Conservation (phyloP, 2,329 filamentous ascomycete species). For the Arthrobotrys conoides region DNA sequence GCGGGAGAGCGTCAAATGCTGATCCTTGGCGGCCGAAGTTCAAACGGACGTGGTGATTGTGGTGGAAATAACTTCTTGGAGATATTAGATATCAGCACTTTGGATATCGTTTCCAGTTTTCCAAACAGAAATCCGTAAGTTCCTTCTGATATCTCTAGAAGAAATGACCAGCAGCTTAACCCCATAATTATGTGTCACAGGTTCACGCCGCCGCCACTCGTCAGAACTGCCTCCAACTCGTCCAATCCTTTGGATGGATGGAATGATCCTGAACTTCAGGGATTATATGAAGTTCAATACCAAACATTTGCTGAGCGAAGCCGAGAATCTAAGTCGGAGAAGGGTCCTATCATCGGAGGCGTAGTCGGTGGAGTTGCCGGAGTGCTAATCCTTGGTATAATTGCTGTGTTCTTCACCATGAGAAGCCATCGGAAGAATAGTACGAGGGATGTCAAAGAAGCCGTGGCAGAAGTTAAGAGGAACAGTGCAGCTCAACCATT, state of each 20-base stretch:
- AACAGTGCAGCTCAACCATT: slow-evolving; percentile 53
- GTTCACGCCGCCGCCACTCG: slow-evolving; percentile 32
- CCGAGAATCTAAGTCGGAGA: slow-evolving; percentile 40
- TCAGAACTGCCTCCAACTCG: slow-evolving; percentile 20
- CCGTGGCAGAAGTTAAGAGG: slow-evolving; percentile 44
- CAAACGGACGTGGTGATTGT: slow-evolving; percentile 43
- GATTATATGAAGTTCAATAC: slow-evolving; percentile 48
- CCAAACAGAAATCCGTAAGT: slow-evolving; percentile 47
- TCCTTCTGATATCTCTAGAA: not conserved
- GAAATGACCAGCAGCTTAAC: not conserved
- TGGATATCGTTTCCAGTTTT: slow-evolving; percentile 44
- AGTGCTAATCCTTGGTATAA: slow-evolving; percentile 35
- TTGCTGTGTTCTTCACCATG: slow-evolving; percentile 54
- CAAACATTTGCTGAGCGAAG: slow-evolving; percentile 42
- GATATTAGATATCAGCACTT: slow-evolving; percentile 36
- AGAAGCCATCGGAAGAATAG: slow-evolving; percentile 55
- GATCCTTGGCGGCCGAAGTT: slow-evolving; percentile 55
- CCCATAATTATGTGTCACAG: not conserved
- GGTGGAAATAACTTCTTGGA: slow-evolving; percentile 52
- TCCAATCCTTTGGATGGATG: slow-evolving; percentile 39
- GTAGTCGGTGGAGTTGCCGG: slow-evolving; percentile 56
- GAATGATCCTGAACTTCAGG: slow-evolving; percentile 42
- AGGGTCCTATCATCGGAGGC: slow-evolving; percentile 50
- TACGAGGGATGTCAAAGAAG: slow-evolving; percentile 50
- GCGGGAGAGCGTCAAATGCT: slow-evolving; percentile 55